Evolutionary conservation across 2,329 filamentous ascomycete species (phyloP), one percentile per base, ranked within the genome.

Genomic region (Neofusicoccum sp.): DNA sequence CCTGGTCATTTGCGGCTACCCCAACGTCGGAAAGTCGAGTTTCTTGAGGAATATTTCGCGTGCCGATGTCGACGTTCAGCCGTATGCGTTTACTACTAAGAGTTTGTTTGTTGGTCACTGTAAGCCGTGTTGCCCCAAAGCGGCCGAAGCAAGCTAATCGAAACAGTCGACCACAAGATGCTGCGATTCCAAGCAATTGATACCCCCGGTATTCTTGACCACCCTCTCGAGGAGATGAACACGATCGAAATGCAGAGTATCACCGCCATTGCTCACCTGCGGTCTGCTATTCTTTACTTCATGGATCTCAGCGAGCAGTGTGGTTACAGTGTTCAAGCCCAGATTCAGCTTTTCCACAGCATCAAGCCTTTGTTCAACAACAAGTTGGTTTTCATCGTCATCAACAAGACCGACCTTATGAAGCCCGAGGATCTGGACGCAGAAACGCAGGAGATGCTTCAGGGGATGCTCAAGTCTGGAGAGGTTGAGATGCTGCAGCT

Each of bases 161-260:
- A 93, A 91, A 76, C 82, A 91, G 56, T 83, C 74, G 95, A 98
- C 79, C 97, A 96, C 84, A 96, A 96, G 79, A 95, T 93, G 79
- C 82, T 92, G 67, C 84, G 90, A 64, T 92, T 92, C 79, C 89
- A 93, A 79, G 93, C 92, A 30, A 97, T 99, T 68, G 95, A 99
- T 78, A 99, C 95, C 9, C 93, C 93, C n/a, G 95, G 95, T 82
- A 96, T 99, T 67, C 81, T 99, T 63, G 95, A 99, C 70, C 95
- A 99, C 75, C 93, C 93, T 36, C 86, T 99, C 7, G 95, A 98
- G 78, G 95, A 98, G 80, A 99, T 98, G 95, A 96, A 97, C 80
- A 98, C 95, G 3, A 99, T 99, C 73, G 95, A 99, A 79, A 98
- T 98, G 91, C 95, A 98, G 82, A 90, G 90, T 64, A 97, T 99